Base-by-base conservation (phyloP, 768 basidiomycete species). In the Porphyrellus cyaneotinctus region DNA sequence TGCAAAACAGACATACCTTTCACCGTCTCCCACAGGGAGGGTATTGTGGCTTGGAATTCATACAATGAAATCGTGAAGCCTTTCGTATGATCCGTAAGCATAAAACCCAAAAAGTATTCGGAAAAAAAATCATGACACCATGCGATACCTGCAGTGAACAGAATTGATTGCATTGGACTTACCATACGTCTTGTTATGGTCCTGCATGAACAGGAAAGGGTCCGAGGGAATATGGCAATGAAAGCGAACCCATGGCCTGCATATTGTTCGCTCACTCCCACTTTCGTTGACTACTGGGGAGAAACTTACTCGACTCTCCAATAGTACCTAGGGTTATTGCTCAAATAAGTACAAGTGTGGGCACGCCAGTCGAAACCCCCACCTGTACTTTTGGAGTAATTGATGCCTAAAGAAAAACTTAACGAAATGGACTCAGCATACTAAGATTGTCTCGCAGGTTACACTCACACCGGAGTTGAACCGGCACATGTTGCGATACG, bases 401-500 rank as follows among this genome's bases (percentile, higher is more conserved):
- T 56, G 9, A 42, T 68, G 66, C 39, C 66, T 58, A 26, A 75
- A 85, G 71, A 85, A 84, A 72, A 78, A 81, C 74, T 81, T 45
- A 2, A 24, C 10, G 11, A 35, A 17, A 37, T 51, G 35, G 38
- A 47, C 44, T 42, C 30, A 23, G 13, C 15, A 43, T n/a, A 36
- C 33, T 17, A 22, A 11, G 20, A 32, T 14, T 5, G 35, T 41
- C 20, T 11, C 12, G 26, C 7, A 2, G n/a, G 10, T 23, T 11
- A 22, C 4, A 71, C 79, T 61, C 56, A 85, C 82, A 1, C 83
- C 85, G 2, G 83, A 85, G 63, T 87, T 85, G 72, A 79, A 89
- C 18, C 87, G 75, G 67, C 87, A 88, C 87, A 89, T 87, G 57
- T 87, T 85, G 17, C 85, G 77, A 58, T 88, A 87, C 3, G 71